These are phyloP conservation scores for Globisporangium rhizosaccharum DNA, from an alignment of 352 stramenopile genomes.

Conservation along the genomic window DNA sequence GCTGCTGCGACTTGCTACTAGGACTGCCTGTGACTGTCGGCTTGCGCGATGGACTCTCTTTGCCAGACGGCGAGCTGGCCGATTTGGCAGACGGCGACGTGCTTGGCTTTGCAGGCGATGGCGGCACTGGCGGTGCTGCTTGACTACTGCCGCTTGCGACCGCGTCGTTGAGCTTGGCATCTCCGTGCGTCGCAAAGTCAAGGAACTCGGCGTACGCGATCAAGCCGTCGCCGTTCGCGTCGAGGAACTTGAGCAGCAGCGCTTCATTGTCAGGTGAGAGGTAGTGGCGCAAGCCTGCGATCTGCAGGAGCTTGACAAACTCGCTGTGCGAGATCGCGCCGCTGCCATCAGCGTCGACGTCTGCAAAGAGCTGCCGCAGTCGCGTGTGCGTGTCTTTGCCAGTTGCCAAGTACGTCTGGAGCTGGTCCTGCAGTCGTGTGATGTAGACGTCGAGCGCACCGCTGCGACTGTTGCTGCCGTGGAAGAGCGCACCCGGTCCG, in stretches of 20 bases:
- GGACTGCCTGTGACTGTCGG: constrained; percentile 1
- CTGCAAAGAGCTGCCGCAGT: constrained; percentile 42
- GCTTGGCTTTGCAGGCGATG: neutral
- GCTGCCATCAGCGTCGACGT: constrained; percentile 48
- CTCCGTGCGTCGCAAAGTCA: constrained; percentile 45
- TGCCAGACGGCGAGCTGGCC: constrained; percentile 4
- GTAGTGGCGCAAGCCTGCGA: constrained; percentile 53
- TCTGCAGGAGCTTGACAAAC: constrained; percentile 63
- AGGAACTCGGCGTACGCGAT: constrained; percentile 71
- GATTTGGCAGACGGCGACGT: constrained; percentile 1
- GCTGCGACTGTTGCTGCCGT: constrained; percentile 21
- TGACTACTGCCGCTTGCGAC: neutral
- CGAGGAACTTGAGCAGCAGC: constrained; percentile 63
- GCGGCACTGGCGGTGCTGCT: constrained; percentile 5
- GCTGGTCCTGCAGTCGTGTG: constrained; percentile 45
- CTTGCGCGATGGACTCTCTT: constrained; percentile 9
- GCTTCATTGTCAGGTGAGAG: constrained; percentile 55
- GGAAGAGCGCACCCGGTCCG: constrained; percentile 44
- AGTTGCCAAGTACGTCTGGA: constrained; percentile 48
- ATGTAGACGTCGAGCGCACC: constrained; percentile 53
- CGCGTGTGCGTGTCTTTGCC: constrained; percentile 46
- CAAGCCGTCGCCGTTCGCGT: constrained; percentile 50
- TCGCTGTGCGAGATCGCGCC: constrained; percentile 54
- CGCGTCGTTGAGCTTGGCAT: constrained; percentile 27
- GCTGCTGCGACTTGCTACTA: neutral